Evolutionary conservation across 2,329 filamentous ascomycete genomes (phyloP), one percentile per base, ranked within the genome.

Genomic region (Fusarium sp.): DNA sequence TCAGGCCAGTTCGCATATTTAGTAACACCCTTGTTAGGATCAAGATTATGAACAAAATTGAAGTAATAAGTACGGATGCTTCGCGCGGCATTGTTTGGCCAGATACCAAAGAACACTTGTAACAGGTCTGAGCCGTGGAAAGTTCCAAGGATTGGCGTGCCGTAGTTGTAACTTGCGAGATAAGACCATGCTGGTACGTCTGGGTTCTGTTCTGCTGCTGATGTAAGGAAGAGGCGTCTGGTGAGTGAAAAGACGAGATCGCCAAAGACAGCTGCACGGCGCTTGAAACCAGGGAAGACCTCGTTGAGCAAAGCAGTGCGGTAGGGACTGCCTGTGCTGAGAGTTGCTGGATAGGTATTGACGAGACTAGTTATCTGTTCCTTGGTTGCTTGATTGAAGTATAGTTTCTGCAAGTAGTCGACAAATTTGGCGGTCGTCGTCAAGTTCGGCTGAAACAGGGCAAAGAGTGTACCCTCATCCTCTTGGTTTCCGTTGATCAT

Each of bases 401-500:
- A 91, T 51, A 87, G 69, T 1, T 79, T 75, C 3, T 79, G 73
- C 22, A 96, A 79, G 74, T 95, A 95, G 18, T 85, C 80, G 34
- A 88, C 83, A 0, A 95, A 71, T 7, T 88, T 79, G 2, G 80
- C 79, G 0, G 84, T 88, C 2, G 85, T 91, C 11, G 87, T 92
- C 51, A 95, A 81, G 76, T 94, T 93, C 33, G 79, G 75, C 68
- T 92, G 91, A 77, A 91, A 90, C 34, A 95, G 82, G 7, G 89
- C 83, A 75, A 95, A 94, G 3, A 95, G 78, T 0, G 92, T 94
- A 18, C 92, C 92, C 78, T 95, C 92, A 74, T 95, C 92, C 81
- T 95, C 92, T 78, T 94, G 91, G 74, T 93, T 87, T 42, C 92
- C 92, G 39, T 92, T 86, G 68, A 86, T 86, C 80, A 83, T 82